These are phyloP conservation scores for Nephelium lappaceum DNA, from an alignment of 345 rosid genomes.

Conservation along the genomic window DNA sequence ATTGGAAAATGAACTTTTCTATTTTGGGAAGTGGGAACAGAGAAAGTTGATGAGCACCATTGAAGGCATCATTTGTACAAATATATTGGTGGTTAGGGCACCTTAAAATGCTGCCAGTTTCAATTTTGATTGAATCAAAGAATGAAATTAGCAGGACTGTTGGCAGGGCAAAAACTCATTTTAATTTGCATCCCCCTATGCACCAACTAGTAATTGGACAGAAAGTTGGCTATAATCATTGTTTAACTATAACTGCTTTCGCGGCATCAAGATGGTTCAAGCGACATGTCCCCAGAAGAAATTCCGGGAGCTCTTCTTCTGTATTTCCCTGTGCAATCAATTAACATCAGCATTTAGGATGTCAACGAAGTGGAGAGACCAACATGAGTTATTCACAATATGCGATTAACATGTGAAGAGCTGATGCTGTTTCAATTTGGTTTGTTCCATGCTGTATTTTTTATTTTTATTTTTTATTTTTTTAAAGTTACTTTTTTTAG, in stretches of 20 bases:
- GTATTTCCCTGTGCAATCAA: conserved; percentile 69
- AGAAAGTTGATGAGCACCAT: conserved; percentile 2
- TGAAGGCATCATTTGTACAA: conserved; percentile 28
- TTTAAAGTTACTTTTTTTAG: background rate
- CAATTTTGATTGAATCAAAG: conserved; percentile 37
- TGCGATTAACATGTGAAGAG: background rate
- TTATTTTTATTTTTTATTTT: no score
- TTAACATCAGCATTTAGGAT: background rate
- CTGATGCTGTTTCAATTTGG: background rate
- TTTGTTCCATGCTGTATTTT: background rate
- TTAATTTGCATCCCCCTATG: background rate
- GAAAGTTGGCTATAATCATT: conserved; percentile 22
- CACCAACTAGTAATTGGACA: background rate
- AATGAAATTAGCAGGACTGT: conserved; percentile 17
- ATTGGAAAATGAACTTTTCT: background rate
- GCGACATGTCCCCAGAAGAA: conserved; percentile 87
- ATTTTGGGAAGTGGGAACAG: background rate
- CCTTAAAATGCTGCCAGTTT: conserved; percentile 6
- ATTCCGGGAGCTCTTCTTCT: conserved; percentile 90
- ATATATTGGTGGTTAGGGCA: conserved; percentile 10
- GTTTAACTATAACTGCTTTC: conserved; percentile 54
- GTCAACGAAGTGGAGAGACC: background rate
- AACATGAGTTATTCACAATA: background rate
- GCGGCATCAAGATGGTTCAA: conserved; percentile 82
- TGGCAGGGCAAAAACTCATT: background rate